A percentile compares a stretch with the other conserved stretches of the same genome.
phyloP scores from a whole-genome alignment of 176 grass and related monocot genomes.

The Bolboschoenus planiculmis region DNA sequence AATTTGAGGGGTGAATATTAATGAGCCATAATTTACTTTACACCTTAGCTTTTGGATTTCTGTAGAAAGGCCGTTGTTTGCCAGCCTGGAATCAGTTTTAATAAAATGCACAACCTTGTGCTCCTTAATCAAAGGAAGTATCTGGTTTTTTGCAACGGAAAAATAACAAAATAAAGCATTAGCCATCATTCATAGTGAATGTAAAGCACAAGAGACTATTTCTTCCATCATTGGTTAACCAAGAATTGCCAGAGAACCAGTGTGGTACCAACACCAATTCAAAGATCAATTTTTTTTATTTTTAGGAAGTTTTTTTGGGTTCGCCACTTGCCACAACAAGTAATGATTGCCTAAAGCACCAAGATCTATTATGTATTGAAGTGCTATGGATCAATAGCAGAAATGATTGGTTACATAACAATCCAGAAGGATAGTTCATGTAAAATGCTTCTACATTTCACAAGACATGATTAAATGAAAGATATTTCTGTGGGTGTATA shows the following conservation, averaged over 20 bases:
- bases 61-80: slow-evolving; percentile 73
- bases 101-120: slow-evolving; percentile 75
- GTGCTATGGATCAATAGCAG: background rate
- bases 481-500: background rate
- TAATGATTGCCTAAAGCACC: background rate
- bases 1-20: slow-evolving; percentile 82
- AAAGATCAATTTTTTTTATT: background rate
- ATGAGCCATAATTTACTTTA: slow-evolving; percentile 70
- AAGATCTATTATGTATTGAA: background rate
- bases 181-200: background rate
- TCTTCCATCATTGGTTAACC: background rate
- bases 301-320: background rate
- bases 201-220: background rate
- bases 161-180: slow-evolving; percentile 15
- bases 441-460: background rate
- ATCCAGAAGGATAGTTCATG: background rate
- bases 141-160: slow-evolving; percentile 34
- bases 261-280: background rate
- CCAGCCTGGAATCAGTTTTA: slow-evolving; percentile 85
- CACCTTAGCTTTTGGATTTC: slow-evolving; percentile 82
- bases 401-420: background rate
- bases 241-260: background rate
- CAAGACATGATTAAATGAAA: background rate
- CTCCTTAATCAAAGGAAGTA: slow-evolving; percentile 84
- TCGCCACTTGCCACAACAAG: background rate